These are phyloP conservation scores for Colletotrichum camelliae DNA, from an alignment of 2,329 filamentous ascomycete genomes.

Conservation along the genomic window DNA sequence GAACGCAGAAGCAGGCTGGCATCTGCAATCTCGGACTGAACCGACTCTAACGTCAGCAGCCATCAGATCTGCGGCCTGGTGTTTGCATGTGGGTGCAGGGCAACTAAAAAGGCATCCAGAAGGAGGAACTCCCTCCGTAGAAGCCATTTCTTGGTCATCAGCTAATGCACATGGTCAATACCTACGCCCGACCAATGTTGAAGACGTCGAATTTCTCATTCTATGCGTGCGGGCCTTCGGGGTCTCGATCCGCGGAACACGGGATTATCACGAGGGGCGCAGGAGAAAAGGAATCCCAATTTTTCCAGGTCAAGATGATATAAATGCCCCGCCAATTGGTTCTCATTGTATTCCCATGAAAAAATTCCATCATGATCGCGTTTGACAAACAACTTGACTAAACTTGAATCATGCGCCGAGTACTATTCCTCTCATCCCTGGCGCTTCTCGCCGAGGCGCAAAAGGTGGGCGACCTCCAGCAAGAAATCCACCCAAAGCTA, in stretches of 20 bases:
- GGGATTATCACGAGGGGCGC: rapidly evolving
- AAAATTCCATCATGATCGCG: neutral
- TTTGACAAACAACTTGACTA: rapidly evolving
- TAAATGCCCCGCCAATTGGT: too few species aligned
- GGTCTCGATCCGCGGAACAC: rapidly evolving
- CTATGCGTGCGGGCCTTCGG: rapidly evolving
- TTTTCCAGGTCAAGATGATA: too few species aligned
- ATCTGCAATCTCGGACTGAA: rapidly evolving
- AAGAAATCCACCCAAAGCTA: slow-evolving; percentile 5
- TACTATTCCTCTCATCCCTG: neutral
- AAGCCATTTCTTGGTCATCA: neutral
- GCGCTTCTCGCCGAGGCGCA: neutral
- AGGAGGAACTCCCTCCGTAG: neutral
- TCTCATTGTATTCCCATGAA: neutral
- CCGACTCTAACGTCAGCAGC: neutral
- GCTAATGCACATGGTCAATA: neutral
- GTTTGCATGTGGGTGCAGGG: neutral
- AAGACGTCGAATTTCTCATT: rapidly evolving
- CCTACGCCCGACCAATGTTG: neutral
- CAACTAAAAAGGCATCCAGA: neutral
- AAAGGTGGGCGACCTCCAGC: neutral
- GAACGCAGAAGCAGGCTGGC: neutral
- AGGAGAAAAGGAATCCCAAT: neutral
- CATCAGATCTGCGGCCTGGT: neutral
- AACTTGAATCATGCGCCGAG: neutral